These are phyloP conservation scores for Colletotrichum siamense DNA, from an alignment of 2,329 filamentous ascomycete species.

Conservation along the genomic window DNA sequence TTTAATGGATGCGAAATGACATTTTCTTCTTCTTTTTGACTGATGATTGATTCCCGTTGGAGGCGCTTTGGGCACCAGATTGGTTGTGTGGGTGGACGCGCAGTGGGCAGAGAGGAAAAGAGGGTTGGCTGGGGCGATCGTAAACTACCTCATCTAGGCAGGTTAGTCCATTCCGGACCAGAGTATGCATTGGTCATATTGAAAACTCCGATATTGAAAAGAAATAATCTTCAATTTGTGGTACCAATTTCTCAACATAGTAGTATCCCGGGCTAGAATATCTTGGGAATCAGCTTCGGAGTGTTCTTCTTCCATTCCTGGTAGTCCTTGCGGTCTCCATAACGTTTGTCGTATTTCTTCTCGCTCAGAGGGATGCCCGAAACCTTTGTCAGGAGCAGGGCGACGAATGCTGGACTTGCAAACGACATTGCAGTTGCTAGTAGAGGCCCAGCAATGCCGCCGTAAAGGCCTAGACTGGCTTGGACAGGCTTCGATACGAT, in stretches of 20 bases:
- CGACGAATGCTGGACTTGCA: constrained; percentile 68
- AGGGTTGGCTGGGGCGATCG: not conserved
- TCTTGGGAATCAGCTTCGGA: constrained; percentile 67
- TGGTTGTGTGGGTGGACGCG: not conserved
- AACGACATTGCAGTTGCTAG: constrained; percentile 50
- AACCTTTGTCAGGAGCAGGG: constrained; percentile 67
- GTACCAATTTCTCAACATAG: not conserved
- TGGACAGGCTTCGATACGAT: constrained; percentile 60
- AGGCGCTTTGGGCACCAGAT: not conserved
- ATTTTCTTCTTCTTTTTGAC: not conserved
- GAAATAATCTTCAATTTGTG: not conserved
- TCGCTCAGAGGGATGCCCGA: constrained; percentile 71
- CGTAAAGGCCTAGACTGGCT: constrained; percentile 60
- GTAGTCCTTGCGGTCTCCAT: constrained; percentile 69
- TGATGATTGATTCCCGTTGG: constrained; percentile 30
- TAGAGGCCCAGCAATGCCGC: constrained; percentile 35
- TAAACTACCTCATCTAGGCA: not conserved
- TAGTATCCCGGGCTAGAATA: constrained; percentile 39
- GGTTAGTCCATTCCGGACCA: not conserved
- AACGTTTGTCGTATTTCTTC: constrained; percentile 70
- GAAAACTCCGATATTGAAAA: not conserved
- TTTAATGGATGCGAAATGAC: not conserved
- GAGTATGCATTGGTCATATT: not conserved
- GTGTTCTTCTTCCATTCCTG: constrained; percentile 72
- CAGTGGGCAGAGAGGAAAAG: not conserved